Conservation (phyloP, 257 asterid genomes). For the Gardenia jasminoides region DNA sequence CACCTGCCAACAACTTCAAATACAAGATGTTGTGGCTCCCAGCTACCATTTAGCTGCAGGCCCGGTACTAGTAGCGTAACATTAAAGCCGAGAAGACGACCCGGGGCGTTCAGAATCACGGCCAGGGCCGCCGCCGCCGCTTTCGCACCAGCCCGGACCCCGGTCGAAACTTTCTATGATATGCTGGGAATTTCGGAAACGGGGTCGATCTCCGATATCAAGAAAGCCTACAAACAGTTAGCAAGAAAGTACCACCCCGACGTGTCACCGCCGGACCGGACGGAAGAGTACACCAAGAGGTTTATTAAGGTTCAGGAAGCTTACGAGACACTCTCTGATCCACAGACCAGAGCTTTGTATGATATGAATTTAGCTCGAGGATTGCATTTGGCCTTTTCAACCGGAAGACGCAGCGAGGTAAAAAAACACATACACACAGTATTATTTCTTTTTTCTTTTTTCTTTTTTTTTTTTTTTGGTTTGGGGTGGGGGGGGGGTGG, state of each 20-base stretch:
- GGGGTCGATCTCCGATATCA: conserved; percentile 44
- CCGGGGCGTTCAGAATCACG: conserved; percentile 14
- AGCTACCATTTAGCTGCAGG: conserved; percentile 4
- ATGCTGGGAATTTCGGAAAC: conserved; percentile 48
- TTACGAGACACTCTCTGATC: conserved; percentile 58
- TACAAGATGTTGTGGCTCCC: neutral
- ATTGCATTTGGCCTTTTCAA: conserved; percentile 16
- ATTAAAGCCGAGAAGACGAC: conserved; percentile 3
- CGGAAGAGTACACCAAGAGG: conserved; percentile 49
- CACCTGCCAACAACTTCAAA: neutral
- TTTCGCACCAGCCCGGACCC: conserved; percentile 23
- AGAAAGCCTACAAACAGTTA: conserved; percentile 52
- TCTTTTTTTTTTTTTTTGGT: too few relatives aligned
- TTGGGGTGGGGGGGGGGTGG: too few relatives aligned
- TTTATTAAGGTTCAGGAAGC: conserved; percentile 53
- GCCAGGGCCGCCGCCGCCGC: conserved; percentile 25
- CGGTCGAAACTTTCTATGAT: conserved; percentile 41
- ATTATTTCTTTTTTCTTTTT: too few relatives aligned
- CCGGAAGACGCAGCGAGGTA: conserved; percentile 11
- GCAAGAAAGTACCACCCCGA: conserved; percentile 67
- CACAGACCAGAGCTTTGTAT: conserved; percentile 40
- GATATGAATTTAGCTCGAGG: conserved; percentile 46
- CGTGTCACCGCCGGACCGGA: conserved; percentile 58
- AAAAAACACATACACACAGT: too few relatives aligned
- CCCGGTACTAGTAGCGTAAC: neutral